phyloP scores from a whole-genome alignment of 2,329 filamentous ascomycete genomes.

The Ustulina deusta region DNA sequence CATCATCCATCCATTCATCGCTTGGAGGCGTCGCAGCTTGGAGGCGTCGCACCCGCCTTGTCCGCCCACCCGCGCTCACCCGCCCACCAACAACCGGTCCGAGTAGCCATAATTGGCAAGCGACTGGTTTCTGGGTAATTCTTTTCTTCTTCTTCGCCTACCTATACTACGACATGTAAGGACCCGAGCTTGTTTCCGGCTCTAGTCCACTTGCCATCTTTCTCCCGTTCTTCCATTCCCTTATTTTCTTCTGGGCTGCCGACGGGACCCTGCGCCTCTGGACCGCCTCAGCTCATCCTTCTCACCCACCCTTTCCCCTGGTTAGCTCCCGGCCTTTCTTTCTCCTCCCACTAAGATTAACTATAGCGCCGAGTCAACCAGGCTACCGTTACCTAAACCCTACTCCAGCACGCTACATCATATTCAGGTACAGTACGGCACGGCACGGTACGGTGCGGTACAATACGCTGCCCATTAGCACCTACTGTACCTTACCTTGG shows the following conservation, averaged over 20 bases:
- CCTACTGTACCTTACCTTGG: slow-evolving; percentile 8
- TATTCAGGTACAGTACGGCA: not conserved
- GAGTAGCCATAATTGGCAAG: slow-evolving; percentile 42
- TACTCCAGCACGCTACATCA: not conserved
- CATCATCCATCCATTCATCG: slow-evolving; percentile 14
- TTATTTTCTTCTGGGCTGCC: not conserved
- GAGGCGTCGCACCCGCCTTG: slow-evolving; percentile 40
- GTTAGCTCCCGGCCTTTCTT: slow-evolving; percentile 13
- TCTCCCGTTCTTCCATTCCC: not conserved
- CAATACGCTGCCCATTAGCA: not conserved
- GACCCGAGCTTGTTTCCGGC: slow-evolving; percentile 32
- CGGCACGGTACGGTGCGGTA: not conserved
- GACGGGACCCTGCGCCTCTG: slow-evolving; percentile 17
- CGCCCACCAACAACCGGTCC: slow-evolving; percentile 41
- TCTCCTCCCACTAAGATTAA: slow-evolving; percentile 8
- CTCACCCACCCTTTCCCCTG: slow-evolving; percentile 25
- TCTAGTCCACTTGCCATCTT: not conserved
- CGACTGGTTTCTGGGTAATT: slow-evolving; percentile 29
- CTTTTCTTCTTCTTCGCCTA: slow-evolving; percentile 2
- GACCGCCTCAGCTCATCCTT: slow-evolving; percentile 28
- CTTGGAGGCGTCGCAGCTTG: slow-evolving; percentile 2
- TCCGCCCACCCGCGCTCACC: slow-evolving; percentile 40
- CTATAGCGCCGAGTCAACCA: slow-evolving; percentile 6
- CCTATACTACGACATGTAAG: slow-evolving; percentile 16
- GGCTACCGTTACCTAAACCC: not conserved